These are phyloP conservation scores for Ceratorhiza oryzae-sativae DNA, from an alignment of 1,284 basidiomycete genomes.

Conservation along the genomic window DNA sequence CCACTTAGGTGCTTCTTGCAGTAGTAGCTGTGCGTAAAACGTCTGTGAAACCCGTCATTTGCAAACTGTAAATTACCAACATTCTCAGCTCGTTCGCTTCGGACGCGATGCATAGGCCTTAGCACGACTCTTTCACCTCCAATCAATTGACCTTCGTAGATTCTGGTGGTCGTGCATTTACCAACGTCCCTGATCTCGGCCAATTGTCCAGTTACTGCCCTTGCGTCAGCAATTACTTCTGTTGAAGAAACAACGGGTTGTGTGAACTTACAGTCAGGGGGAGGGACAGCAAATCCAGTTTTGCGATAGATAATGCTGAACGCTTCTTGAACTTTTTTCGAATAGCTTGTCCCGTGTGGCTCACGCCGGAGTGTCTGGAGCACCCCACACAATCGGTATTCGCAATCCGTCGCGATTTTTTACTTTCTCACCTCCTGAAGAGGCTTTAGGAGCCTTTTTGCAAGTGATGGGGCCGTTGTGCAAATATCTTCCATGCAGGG, in stretches of 20 bases:
- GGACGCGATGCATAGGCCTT: not conserved
- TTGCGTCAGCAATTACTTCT: too few species aligned
- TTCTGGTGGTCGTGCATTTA: not conserved
- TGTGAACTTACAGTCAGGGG: not conserved
- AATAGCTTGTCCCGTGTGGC: not conserved
- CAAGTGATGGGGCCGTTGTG: too few species aligned
- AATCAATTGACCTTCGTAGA: constrained; percentile 26
- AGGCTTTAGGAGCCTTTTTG: constrained; percentile 3
- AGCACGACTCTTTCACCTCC: constrained; percentile 22
- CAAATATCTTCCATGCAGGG: too few species aligned
- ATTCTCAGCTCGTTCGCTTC: not conserved
- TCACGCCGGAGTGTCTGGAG: too few species aligned
- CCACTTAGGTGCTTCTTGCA: not conserved
- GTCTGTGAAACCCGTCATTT: too few species aligned
- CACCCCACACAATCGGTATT: too few species aligned
- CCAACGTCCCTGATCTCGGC: not conserved
- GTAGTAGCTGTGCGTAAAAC: too few species aligned
- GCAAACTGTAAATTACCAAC: too few species aligned
- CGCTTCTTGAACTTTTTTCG: not conserved
- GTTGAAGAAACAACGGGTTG: not conserved
- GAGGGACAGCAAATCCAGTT: constrained; percentile 4
- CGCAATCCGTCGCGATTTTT: too few species aligned
- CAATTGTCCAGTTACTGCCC: constrained; percentile 24
- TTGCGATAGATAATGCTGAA: constrained; percentile 1
- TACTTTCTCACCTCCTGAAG: constrained; percentile 8